phyloP scores from a whole-genome alignment of 345 rosid genomes.

The thale cress (Arabidopsis thaliana) region DNA sequence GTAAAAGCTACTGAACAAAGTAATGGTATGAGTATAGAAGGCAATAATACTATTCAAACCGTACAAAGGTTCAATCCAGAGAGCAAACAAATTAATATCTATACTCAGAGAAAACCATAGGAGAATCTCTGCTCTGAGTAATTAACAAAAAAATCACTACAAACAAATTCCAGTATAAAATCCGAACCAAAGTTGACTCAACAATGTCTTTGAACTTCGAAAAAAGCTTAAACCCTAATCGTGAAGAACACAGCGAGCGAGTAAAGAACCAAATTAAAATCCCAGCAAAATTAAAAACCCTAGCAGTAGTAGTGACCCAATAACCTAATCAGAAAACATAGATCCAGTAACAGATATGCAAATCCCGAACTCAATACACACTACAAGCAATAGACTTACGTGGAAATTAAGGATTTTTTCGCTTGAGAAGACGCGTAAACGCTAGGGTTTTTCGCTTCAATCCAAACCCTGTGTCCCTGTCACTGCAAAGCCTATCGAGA shows the following conservation, averaged over 20 bases:
- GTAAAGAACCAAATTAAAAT: background rate
- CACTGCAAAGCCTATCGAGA: background rate
- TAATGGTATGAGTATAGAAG: background rate
- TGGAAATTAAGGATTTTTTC: background rate
- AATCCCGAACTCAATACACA: constrained; percentile 6
- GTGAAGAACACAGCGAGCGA: constrained; percentile 2
- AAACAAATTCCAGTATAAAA: background rate
- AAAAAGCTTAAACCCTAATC: background rate
- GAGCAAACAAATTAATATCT: background rate
- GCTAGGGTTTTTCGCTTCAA: constrained; percentile 48
- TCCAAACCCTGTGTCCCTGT: constrained; percentile 7
- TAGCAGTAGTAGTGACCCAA: constrained; percentile 27
- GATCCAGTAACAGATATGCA: constrained; percentile 34
- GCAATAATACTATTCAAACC: background rate
- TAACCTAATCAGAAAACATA: constrained; percentile 25
- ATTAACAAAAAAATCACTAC: background rate
- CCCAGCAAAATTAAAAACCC: constrained; percentile 6
- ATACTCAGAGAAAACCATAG: background rate
- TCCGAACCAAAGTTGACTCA: background rate
- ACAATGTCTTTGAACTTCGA: background rate
- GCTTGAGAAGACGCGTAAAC: constrained; percentile 9
- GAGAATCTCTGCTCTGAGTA: background rate
- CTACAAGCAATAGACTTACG: constrained; percentile 39
- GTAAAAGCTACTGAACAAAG: constrained; percentile 8
- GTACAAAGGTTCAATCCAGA: background rate